Evolutionary conservation across 805 yeast genomes (phyloP), one percentile per base, ranked within the genome.

Genomic region (Ogataea thermomethanolica): DNA sequence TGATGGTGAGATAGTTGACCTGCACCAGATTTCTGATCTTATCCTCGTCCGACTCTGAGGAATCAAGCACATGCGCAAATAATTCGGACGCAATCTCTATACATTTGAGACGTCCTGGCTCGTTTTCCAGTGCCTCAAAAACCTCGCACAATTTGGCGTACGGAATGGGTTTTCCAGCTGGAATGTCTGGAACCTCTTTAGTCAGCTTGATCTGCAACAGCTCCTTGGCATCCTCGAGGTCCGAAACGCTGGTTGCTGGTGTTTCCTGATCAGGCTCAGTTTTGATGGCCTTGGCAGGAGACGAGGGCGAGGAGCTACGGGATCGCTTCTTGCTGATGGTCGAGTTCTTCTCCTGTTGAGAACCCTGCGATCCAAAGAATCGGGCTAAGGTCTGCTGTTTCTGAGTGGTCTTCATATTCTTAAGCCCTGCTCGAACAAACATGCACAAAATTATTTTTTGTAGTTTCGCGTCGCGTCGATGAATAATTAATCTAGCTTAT

Each of bases 1-100:
- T 91, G 58, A 91, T 89, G 64, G 85, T 84, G 12, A 93, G 71
- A 53, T 91, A 93, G 1, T 90, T 84, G 1, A 87, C 79, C 40
- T 76, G 78, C 6, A 86, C 71, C 38, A 93, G 64, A 32, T 74
- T 76, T 14, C 49, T 46, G 5, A 49, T 44, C 7, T 45, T 33
- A 9, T 51, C 48, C 23, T 47, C 39, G 3, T 46, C 34, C 5
- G 53, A 47, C 5, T 80, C 76, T 31, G 77, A 70, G 31, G 73
- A 68, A 21, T 71, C 59, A 39, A 93, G 66, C 0, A 88, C 79
- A 29, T 76, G 74, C 9, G 73, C 62, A 58, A 85, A 84, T 58
- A 90, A 84, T 34, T 78, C 81, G 0, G 95, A 76, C 11, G 91
- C 81, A 40, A 77, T 66, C 30, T 85, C 79, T 14, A 85, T 77